Evolutionary conservation across 73 alveolate genomes (phyloP), one percentile per base, ranked within the genome.

Genomic region (Paramecium sonneborni): DNA sequence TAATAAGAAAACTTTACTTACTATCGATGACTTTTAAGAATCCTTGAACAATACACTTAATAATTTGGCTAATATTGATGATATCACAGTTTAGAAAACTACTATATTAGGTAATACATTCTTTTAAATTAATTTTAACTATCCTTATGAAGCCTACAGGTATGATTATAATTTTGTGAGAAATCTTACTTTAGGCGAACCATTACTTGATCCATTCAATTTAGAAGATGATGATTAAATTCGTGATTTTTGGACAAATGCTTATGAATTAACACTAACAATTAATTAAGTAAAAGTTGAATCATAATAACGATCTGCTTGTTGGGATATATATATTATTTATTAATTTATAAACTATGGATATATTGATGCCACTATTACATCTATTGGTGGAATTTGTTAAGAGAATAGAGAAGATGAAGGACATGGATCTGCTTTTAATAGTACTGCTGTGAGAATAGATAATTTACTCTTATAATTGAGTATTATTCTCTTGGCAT

Each of bases 241-340:
- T 12, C 46, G 55, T 21, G 69, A 79, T 2, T 79, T 79, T 79
- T 79, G 90, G 90, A 20, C 74, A 0, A 44, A 44, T 20, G 90
- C 90, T 20, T 79, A 14, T 79, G 90, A 26, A 79, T 43, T 79
- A 18, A 44, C 72, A 30, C 9, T 79, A 23, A 41, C 41, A 79
- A 18, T 79, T 1, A 46, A 79, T 12, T 2, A 79, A 8, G 6
- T 79, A 2, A 9, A 79, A 34, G 90, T 79, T 5, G 74, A 23
- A 41, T 39, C 44, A 14, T 32, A 41, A 20, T 38, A 39, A 24
- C 20, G 34, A 24, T 5, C 14, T 11, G 55, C 44, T 20, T 79
- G 90, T 44, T 79, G 90, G 90, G 90, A 79, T 43, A 26, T 79
- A 15, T 21, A 24, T 12, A 79, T 79, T 23, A 79, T n/a, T 41